phyloP scores from a whole-genome alignment of 139 green algal species.

The Klebsormidium nitens region DNA sequence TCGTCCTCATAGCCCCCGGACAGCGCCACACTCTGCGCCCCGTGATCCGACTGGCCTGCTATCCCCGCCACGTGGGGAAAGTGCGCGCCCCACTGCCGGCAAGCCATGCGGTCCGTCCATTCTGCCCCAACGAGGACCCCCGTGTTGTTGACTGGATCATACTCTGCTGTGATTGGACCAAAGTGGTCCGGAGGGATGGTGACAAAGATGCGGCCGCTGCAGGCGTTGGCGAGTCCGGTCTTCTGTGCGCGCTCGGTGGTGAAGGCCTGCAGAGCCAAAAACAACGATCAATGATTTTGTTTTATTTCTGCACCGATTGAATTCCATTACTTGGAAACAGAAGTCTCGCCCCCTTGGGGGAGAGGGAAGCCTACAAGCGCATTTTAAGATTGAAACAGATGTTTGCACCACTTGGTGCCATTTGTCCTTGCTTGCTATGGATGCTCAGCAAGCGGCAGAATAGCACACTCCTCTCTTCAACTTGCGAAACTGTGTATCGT shows the following conservation, averaged over 20 bases:
- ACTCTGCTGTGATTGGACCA: conserved; percentile 83
- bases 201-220: conserved; percentile 83
- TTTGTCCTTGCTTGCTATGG: no score
- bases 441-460: no score
- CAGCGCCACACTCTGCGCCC: conserved; percentile 71
- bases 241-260: conserved; percentile 68
- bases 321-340: no score
- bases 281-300: no score
- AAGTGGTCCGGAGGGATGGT: conserved; percentile 83
- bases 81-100: conserved; percentile 90
- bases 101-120: conserved; percentile 88
- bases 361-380: no score
- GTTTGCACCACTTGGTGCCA: no score
- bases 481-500: no score
- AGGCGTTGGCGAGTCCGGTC: conserved; percentile 78
- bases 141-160: conserved; percentile 64
- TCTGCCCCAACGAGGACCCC: conserved; percentile 78
- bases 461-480: no score
- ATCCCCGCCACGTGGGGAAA: conserved; percentile 95
- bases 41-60: conserved; percentile 72
- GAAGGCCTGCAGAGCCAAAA: no score
- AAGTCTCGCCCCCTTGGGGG: no score
- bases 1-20: conserved; percentile 90
- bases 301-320: no score
- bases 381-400: no score